A percentile compares a stretch with the other conserved stretches of the same genome.
Conservation (phyloP, 1,284 basidiomycete species). For the Apiotrichum gamsii region DNA sequence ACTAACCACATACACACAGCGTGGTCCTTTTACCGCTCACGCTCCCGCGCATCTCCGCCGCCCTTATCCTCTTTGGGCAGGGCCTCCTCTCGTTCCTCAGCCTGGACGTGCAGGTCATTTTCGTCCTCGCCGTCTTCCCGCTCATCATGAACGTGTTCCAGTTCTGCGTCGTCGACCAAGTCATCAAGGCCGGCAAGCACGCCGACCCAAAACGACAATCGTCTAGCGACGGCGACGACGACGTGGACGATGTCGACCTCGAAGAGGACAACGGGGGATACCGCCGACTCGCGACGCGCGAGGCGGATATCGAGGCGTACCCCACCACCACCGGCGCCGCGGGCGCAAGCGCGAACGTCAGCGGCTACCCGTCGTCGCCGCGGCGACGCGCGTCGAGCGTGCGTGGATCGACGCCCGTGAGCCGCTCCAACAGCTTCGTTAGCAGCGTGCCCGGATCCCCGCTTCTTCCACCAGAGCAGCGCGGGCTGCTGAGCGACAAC, state of each 20-base stretch:
- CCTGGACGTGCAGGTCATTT: slow-evolving; percentile 68
- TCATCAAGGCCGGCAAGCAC: slow-evolving; percentile 40
- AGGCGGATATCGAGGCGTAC: not conserved
- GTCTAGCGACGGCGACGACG: not conserved
- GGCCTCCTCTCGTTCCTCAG: slow-evolving; percentile 78
- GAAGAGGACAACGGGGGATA: slow-evolving; percentile 7
- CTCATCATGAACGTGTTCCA: slow-evolving; percentile 87
- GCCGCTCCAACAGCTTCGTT: slow-evolving; percentile 1
- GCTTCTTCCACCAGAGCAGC: not conserved
- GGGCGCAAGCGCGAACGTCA: not conserved
- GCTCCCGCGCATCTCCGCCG: slow-evolving; percentile 59
- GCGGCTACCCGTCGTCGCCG: not conserved
- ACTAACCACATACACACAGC: too few relatives aligned
- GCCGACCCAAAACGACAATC: slow-evolving; percentile 7
- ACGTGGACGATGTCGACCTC: not conserved
- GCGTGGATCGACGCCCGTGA: not conserved
- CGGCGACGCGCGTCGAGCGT: slow-evolving; percentile 2
- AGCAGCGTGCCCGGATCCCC: not conserved
- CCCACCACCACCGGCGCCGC: not conserved
- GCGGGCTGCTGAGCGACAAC: not conserved
- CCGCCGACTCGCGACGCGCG: slow-evolving; percentile 8
- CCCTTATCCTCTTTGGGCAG: slow-evolving; percentile 66
- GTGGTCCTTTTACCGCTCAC: slow-evolving; percentile 63
- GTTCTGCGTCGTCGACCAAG: slow-evolving; percentile 48
- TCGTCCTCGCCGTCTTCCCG: slow-evolving; percentile 89